A percentile compares a stretch with the other conserved stretches of the same genome.
Conservation (phyloP, 169 alveolate genomes). For the Plasmodium falciparum region DNA sequence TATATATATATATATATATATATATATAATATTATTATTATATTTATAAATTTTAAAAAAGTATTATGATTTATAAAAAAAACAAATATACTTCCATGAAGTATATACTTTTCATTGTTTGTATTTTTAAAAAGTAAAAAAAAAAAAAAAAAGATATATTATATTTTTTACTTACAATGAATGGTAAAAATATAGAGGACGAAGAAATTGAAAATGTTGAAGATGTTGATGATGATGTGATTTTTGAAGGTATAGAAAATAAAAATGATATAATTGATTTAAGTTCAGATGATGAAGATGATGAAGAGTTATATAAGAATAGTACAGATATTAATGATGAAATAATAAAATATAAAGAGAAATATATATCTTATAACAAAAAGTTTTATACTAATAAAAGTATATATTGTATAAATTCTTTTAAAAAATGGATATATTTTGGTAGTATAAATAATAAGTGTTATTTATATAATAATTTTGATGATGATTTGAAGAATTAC, state of each 20-base stretch:
- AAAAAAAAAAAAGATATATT: background rate
- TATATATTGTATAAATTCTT: constrained; percentile 47
- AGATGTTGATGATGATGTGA: constrained; percentile 49
- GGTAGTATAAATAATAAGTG: constrained; percentile 71
- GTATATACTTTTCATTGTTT: background rate
- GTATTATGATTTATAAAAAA: background rate
- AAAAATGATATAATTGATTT: constrained; percentile 33
- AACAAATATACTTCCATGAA: no score
- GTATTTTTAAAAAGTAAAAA: constrained; percentile 5
- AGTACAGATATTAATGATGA: constrained; percentile 18
- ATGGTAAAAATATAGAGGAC: background rate
- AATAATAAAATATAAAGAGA: constrained; percentile 22
- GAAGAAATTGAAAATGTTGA: background rate
- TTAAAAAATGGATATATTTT: constrained; percentile 69
- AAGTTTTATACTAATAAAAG: constrained; percentile 65
- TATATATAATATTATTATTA: no score
- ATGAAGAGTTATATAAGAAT: background rate
- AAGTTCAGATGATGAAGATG: constrained; percentile 24
- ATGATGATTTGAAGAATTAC: constrained; percentile 23
- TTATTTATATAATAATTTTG: constrained; percentile 38
- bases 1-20: no score
- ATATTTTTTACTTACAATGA: background rate
- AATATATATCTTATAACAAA: constrained; percentile 21
- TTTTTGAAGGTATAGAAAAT: constrained; percentile 36
- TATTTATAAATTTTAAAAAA: background rate